Percentiles rank a stretch among this genome's conserved stretches.
Evolutionary conservation across 495 filamentous ascomycete species (phyloP).

Genomic region (Cryomyces antarcticus): DNA sequence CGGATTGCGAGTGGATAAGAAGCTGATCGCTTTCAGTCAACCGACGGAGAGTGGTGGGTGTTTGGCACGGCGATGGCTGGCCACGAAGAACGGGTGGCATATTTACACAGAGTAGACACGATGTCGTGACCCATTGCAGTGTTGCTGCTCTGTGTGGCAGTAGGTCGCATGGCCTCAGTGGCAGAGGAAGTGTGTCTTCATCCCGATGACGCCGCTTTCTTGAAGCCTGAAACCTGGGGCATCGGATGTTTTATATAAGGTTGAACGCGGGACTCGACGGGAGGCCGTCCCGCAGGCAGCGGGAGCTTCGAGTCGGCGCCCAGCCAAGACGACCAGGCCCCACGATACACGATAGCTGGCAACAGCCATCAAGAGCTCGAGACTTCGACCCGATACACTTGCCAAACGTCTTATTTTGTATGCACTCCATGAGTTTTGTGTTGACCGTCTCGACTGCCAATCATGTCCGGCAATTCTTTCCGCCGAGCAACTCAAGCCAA

Average conservation of each 20-base stretch:
- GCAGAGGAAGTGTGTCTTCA: not conserved
- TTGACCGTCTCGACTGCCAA: not conserved
- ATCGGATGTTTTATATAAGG: not conserved
- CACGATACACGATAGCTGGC: not conserved
- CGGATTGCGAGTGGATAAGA: slow-evolving; percentile 42
- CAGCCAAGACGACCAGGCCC: not conserved
- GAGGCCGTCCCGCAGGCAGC: not conserved
- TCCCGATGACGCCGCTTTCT: not conserved
- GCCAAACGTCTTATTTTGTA: not conserved
- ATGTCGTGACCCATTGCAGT: not conserved
- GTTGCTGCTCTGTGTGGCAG: too few species aligned
- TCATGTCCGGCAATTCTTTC: slow-evolving; percentile 21
- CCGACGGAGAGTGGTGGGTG: slow-evolving; percentile 47
- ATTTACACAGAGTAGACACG: slow-evolving; percentile 11
- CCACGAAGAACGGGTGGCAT: slow-evolving; percentile 18
- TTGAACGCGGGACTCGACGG: too few species aligned
- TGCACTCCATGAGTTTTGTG: not conserved
- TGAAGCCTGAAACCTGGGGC: not conserved
- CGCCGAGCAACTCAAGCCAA: slow-evolving; percentile 6
- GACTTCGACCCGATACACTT: not conserved
- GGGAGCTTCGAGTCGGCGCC: not conserved
- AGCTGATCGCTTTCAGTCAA: slow-evolving; percentile 49
- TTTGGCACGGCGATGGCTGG: slow-evolving; percentile 46
- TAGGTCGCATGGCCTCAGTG: not conserved
- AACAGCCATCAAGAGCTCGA: not conserved